Base-by-base conservation (phyloP, 192 early-diverging fungal species). In the Backusella tarrabulga region DNA sequence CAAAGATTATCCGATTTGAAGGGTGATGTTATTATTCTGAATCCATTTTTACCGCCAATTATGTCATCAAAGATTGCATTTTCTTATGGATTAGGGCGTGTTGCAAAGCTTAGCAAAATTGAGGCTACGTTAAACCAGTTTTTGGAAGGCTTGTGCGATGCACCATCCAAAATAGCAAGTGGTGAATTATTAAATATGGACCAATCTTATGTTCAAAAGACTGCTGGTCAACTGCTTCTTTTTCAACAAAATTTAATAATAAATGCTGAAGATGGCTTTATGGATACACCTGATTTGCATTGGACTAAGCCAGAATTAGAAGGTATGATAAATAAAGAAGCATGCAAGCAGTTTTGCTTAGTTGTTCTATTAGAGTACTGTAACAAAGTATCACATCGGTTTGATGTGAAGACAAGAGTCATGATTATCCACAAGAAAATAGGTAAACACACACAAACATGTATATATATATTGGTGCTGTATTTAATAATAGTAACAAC, bases 1-100 rank as follows among this genome's bases (percentile, higher is more conserved):
- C 5, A 63, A 63, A 63, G 67, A 36, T 68, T 68, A 68, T 35
- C 67, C 8, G 67, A 68, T n/a, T n/a, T 68, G 14, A 68, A 68
- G n/a, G 67, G 67, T 4, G 67, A 68, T 36, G 35, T 35, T 32
- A 68, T 68, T n/a, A n/a, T 68, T n/a, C 12, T 68, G n/a, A 68
- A 68, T 34, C 67, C 67, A n/a, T 36, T 35, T 34, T 6, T 35
- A 19, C 67, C 67, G 8, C 35, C 67, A 21, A 68, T 68, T 35
- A 34, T 35, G 19, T 68, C 35, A 68, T 68, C 67, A 15, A 68
- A 68, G 32, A 8, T 68, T n/a, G 67, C 67, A 35, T 68, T 68
- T 19, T 68, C 67, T 8, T 68, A 68, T 29, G 67, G 67, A 35
- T 36, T 68, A 35, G 67, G 67, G 1, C 34, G 34, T 6, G 67